Percentiles rank a stretch among this genome's conserved stretches.
Evolutionary conservation across 2,329 filamentous ascomycete species (phyloP).

Genomic region (Curvularia sp.): DNA sequence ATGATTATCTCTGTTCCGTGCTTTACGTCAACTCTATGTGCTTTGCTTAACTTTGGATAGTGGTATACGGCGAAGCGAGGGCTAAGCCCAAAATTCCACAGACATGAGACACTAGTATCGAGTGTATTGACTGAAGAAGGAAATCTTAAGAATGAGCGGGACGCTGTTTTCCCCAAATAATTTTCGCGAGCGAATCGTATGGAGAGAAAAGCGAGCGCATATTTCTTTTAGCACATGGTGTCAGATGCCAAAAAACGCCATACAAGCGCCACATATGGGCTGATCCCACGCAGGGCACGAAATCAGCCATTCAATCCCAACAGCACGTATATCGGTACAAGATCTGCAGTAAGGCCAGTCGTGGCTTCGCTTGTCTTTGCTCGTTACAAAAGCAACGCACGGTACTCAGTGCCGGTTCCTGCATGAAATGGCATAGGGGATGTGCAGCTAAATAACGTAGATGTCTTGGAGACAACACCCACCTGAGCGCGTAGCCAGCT

Average conservation of each 20-base stretch:
- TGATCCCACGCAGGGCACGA: not conserved
- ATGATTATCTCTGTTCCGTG: constrained; percentile 9
- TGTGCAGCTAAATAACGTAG: not conserved
- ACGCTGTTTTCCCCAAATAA: not conserved
- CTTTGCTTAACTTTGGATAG: constrained; percentile 15
- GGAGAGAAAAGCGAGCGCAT: not conserved
- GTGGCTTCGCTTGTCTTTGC: constrained; percentile 5
- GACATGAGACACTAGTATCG: constrained; percentile 8
- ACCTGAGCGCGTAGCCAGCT: not conserved
- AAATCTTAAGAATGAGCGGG: not conserved
- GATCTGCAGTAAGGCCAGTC: constrained; percentile 1
- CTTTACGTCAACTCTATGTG: constrained; percentile 6
- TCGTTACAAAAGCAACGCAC: not conserved
- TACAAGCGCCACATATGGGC: not conserved
- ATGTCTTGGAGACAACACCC: not conserved
- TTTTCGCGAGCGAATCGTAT: not conserved
- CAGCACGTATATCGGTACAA: not conserved
- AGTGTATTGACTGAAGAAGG: not conserved
- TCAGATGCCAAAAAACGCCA: not conserved
- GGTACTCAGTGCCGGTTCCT: not conserved
- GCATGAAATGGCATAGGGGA: not conserved
- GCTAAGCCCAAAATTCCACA: constrained; percentile 5
- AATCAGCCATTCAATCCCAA: not conserved
- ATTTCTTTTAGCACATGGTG: not conserved
- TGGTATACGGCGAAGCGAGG: constrained; percentile 10